These are phyloP conservation scores for Candida neerlandica DNA, from an alignment of 1,139 yeast genomes.

Conservation along the genomic window DNA sequence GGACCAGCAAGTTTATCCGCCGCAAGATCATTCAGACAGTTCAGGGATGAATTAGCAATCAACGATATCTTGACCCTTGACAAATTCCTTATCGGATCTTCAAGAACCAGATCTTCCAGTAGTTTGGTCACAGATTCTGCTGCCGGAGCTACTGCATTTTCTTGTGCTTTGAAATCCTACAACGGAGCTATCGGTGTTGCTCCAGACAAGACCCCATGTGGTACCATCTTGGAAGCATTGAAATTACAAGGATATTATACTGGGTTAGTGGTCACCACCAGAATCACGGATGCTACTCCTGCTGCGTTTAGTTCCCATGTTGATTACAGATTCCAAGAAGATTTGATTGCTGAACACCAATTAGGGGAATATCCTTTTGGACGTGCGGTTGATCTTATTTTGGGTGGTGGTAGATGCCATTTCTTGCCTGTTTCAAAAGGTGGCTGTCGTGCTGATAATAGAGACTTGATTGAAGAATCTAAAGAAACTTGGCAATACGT, in stretches of 20 bases:
- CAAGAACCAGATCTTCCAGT: conserved; percentile 72
- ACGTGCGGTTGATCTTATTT: conserved; percentile 71
- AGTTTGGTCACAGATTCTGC: conserved; percentile 87
- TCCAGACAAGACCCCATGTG: conserved; percentile 64
- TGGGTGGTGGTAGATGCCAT: conserved; percentile 90
- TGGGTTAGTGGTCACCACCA: conserved; percentile 85
- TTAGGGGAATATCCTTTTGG: conserved; percentile 75
- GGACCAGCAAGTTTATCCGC: conserved; percentile 82
- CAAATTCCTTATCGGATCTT: conserved; percentile 68
- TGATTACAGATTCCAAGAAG: conserved; percentile 72
- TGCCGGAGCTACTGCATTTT: conserved; percentile 91
- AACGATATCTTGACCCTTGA: conserved; percentile 64
- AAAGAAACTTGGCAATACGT: conserved; percentile 61
- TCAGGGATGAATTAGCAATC: conserved; percentile 41
- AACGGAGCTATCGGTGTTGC: conserved; percentile 85
- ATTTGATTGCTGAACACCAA: conserved; percentile 82
- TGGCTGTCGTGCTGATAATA: conserved; percentile 73
- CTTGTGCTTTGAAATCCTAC: conserved; percentile 76
- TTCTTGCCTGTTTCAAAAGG: conserved; percentile 51
- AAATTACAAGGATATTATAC: conserved; percentile 75
- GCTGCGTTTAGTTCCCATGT: conserved; percentile 84
- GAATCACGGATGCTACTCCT: conserved; percentile 77
- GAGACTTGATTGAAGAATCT: conserved; percentile 66
- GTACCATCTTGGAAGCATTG: conserved; percentile 82
- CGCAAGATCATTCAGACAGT: conserved; percentile 71